phyloP scores from a whole-genome alignment of 169 alveolate species.

The Babesia bovis region DNA sequence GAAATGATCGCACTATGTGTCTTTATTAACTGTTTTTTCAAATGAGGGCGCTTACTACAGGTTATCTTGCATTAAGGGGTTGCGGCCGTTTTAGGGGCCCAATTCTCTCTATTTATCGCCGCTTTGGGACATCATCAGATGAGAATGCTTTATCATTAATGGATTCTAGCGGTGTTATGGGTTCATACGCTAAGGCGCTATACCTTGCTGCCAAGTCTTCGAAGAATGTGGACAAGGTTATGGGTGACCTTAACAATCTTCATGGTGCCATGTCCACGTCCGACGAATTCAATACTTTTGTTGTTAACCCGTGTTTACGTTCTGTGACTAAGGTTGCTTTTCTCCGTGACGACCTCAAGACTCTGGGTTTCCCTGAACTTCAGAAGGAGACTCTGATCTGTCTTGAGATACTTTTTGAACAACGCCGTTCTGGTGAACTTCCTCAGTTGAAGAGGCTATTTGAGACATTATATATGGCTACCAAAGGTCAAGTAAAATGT shows the following conservation, averaged over 20 bases:
- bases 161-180: constrained; percentile 64
- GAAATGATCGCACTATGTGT: neutral
- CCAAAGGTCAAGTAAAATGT: constrained; percentile 56
- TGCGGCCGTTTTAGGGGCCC: constrained; percentile 6
- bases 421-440: constrained; percentile 46
- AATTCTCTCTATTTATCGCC: constrained; percentile 5
- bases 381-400: constrained; percentile 59
- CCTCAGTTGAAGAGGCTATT: constrained; percentile 39
- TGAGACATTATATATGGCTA: constrained; percentile 53
- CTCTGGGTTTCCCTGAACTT: constrained; percentile 30
- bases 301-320: constrained; percentile 53
- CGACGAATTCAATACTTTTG: constrained; percentile 44
- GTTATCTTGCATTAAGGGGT: constrained; percentile 1
- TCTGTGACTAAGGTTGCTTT: constrained; percentile 48
- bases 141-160: constrained; percentile 15
- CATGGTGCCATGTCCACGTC: constrained; percentile 14
- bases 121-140: neutral
- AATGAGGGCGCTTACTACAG: neutral
- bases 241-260: constrained; percentile 52
- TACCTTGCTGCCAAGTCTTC: constrained; percentile 54
- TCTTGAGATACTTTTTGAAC: constrained; percentile 53
- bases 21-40: neutral
- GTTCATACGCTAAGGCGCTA: constrained; percentile 69
- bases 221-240: constrained; percentile 37
- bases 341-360: constrained; percentile 41